Conservation (phyloP, 345 rosid species). For the Ceriops decandra region DNA sequence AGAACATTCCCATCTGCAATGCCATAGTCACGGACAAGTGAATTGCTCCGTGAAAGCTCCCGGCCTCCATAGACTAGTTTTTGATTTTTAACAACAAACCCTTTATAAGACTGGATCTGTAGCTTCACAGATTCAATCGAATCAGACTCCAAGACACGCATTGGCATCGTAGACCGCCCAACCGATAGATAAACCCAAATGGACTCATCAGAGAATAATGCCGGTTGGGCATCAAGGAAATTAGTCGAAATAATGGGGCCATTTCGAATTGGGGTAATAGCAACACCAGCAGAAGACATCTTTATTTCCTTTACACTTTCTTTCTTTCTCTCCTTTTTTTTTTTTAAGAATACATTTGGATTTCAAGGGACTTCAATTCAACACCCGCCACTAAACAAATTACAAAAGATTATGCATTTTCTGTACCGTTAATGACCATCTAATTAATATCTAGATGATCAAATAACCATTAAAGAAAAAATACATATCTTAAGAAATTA, state of each 20-base stretch:
- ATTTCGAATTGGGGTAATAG: constrained; percentile 34
- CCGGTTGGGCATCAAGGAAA: constrained; percentile 21
- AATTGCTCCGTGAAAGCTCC: constrained; percentile 59
- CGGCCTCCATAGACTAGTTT: constrained; percentile 69
- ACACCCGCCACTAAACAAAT: not conserved
- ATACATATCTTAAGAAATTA: not conserved
- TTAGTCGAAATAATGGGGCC: constrained; percentile 32
- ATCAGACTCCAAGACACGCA: constrained; percentile 58
- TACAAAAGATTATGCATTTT: constrained; percentile 2
- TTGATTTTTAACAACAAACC: constrained; percentile 69
- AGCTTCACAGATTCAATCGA: constrained; percentile 69
- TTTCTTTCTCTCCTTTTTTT: not conserved
- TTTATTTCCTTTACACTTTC: constrained; percentile 3
- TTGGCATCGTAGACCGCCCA: constrained; percentile 40
- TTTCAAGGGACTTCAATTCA: not conserved
- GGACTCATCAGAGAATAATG: constrained; percentile 37
- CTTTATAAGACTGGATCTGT: constrained; percentile 57
- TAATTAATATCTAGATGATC: constrained; percentile 4
- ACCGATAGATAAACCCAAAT: constrained; percentile 43
- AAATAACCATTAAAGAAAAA: not conserved
- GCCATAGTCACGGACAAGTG: constrained; percentile 68
- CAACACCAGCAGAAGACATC: constrained; percentile 62
- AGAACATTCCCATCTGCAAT: constrained; percentile 63
- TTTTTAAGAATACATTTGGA: not conserved
- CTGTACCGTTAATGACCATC: constrained; percentile 2